Conservation (phyloP, 805 yeast species). For the Maudiozyma turicensis region DNA sequence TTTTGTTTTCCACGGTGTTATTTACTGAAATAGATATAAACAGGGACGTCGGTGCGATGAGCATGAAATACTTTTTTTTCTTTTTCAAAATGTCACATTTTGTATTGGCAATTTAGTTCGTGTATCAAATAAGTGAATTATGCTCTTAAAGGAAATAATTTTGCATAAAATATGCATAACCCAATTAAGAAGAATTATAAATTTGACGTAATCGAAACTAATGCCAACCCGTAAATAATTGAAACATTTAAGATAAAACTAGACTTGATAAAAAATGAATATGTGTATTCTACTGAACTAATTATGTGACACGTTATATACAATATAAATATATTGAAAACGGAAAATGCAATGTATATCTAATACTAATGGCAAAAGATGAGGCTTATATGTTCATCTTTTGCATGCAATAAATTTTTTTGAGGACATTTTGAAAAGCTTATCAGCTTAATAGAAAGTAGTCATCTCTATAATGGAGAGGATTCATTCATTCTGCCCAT, state of each 20-base stretch:
- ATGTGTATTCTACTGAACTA: background rate
- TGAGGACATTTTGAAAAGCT: background rate
- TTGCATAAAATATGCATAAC: background rate
- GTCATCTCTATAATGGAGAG: background rate
- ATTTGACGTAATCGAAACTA: too few relatives aligned
- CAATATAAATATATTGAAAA: background rate
- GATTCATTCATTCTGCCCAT: slow-evolving; percentile 25
- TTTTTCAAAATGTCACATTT: background rate
- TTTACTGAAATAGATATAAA: too few relatives aligned
- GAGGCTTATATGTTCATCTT: too few relatives aligned
- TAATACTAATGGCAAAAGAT: background rate
- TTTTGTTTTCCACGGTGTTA: background rate
- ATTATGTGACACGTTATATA: background rate
- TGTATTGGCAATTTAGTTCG: background rate
- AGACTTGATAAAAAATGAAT: background rate
- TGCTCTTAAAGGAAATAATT: background rate
- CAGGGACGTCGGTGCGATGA: background rate
- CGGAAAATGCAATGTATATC: background rate
- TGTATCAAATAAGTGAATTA: background rate
- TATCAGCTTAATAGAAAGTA: background rate
- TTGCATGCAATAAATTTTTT: too few relatives aligned
- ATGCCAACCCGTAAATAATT: too few relatives aligned
- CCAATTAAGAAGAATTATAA: too few relatives aligned
- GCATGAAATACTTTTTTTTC: background rate
- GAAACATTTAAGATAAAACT: too few relatives aligned